Evolutionary conservation across 2,329 filamentous ascomycete genomes (phyloP), one percentile per base, ranked within the genome.

Genomic region (Exserohilum turcica): DNA sequence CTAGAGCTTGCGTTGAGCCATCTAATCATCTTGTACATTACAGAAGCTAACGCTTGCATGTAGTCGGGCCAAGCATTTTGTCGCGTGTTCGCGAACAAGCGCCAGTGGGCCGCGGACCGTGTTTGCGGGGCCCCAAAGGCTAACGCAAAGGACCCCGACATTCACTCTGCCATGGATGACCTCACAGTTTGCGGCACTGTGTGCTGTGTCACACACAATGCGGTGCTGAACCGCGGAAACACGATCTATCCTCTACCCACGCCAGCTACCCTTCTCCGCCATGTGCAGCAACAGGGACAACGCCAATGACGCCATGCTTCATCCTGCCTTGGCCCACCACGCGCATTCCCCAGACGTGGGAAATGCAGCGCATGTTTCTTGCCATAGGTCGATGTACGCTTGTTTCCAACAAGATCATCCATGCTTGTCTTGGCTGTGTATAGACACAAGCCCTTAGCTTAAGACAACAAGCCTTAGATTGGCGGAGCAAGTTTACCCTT

Each of bases 261-360:
- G 28, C 33, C 46, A 21, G 19, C 28, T 16, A 15, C 10, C 39
- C 6, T 18, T 7, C n/a, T 7, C n/a, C 38, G 24, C 32, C 31
- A 21, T 18, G 36, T 43, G 39, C 38, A 36, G 39, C 24, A 37
- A 19, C 43, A 43, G 35, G 50, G 13, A 44, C 21, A 54, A 56
- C 51, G 49, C 59, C 53, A 38, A 61, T 61, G 65, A 66, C 63
- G 65, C 59, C 59, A 63, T 54, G 39, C 50, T 47, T 52, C 40
- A 61, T 67, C 56, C 48, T 39, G 37, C 28, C 60, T 66, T 62
- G 58, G 60, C 61, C 42, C 37, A 40, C 54, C 45, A 40, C 31
- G 10, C 28, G 13, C 35, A 44, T 31, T 31, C 38, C 27, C 56
- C 53, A 56, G 44, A 62, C 47, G 48, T 40, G 42, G 48, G 24